Base-by-base conservation (phyloP, 495 filamentous ascomycete genomes). In the Parmelia sp. region DNA sequence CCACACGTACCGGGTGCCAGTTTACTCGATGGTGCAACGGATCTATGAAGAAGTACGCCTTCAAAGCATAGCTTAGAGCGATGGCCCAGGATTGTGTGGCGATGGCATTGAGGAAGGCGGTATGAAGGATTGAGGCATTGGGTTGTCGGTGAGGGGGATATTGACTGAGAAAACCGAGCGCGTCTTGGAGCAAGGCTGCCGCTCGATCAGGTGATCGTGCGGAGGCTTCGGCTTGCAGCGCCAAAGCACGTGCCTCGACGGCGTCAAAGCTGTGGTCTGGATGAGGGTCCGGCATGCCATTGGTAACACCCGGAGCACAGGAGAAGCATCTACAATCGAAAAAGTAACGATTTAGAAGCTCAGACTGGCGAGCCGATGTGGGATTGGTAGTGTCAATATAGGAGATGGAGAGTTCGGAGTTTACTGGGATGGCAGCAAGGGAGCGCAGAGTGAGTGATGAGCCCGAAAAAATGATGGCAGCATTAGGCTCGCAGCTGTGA, bases 401-500 rank as follows among this genome's bases (percentile, higher is more conserved):
- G 29, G 84, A 84, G 66, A 90, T 84, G 60, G 82, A 83, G 47
- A 92, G 75, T 71, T 92, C 87, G 19, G 83, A 79, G 64, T 80
- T 79, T 31, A 79, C 74, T 9, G 76, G 67, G 62, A 87, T 84
- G 1, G 74, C 71, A 4, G 71, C 64, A 23, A 82, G 67, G 25
- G 81, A 80, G 59, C 79, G 80, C 58, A 82, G 57, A 49, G 68
- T 78, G 23, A 81, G 66, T 9, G 74, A 70, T 37, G 72, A 68
- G 73, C 80, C 83, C 59, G 88, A 83, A 68, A 89, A 87, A 19
- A 83, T 78, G 39, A 88, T 77, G 19, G 82, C 76, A n/a, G 84
- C 78, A 64, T 89, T 92, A 36, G 86, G 86, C 42, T 80, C 76
- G 73, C 89, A 91, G 59, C 83, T 87, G 74, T 92, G 89, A 71